Base-by-base conservation (phyloP, 768 basidiomycete species). In the Mycena albidolilacea region DNA sequence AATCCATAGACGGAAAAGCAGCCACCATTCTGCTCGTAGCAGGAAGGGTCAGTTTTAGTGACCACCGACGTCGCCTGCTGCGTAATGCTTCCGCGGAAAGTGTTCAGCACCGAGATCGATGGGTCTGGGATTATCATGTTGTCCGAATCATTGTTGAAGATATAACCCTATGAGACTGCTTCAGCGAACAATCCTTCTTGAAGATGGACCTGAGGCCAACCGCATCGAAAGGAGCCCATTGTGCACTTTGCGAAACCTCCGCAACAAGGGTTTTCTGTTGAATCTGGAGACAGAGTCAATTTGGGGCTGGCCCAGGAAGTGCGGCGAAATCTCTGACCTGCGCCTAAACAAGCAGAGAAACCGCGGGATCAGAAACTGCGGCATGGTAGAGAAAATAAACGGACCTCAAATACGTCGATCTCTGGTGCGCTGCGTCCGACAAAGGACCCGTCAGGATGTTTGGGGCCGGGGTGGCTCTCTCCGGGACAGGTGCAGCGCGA, bases 391-490 rank as follows among this genome's bases (percentile, higher is more conserved):
- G 19, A n/a, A 46, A 44, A 14, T n/a, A 12, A 21, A 38, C 55
- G 8, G 0, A 37, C 41, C 62, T 62, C 96, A 78, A 97, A 91
- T 38, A 96, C 86, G 85, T 97, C 96, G 55, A 97, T 96, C 81
- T 97, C 96, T 2, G 96, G 96, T 7, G 96, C 94, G 38, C 92
- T 80, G 65, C 96, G 90, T 7, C 95, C 96, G 21, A 93, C 90
- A 77, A 89, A 97, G 3, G 91, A 86, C 38, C 95, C 95, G 74
- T 57, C 93, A 0, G 84, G 72, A 71, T 92, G 90, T 63, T 89
- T 82, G n/a, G 97, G 97, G 7, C 97, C 97, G 3, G 97, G 97
- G 82, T 98, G 97, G n/a, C 91, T 86, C 82, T 97, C 94, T 43
- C 91, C 91, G 12, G 87, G 82, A 80, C 97, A 98, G 3, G 97